These are phyloP conservation scores for Pulveroboletus ravenelii DNA, from an alignment of 768 basidiomycete species.

Conservation along the genomic window DNA sequence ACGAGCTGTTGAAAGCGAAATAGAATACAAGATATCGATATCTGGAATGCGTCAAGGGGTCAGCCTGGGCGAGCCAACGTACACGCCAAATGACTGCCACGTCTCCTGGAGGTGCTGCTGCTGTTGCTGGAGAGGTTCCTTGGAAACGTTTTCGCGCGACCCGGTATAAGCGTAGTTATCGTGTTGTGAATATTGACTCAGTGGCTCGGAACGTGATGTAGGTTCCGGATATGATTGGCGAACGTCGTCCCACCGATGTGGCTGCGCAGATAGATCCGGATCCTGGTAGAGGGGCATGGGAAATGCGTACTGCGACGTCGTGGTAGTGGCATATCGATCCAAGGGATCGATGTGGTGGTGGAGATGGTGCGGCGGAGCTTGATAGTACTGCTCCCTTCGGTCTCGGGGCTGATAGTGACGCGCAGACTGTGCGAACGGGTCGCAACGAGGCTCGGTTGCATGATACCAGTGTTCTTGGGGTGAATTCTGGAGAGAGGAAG, in stretches of 20 bases:
- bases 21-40: neutral
- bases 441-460: slow-evolving; percentile 12
- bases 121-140: slow-evolving; percentile 12
- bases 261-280: slow-evolving; percentile 7
- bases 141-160: neutral
- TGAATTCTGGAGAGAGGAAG: slow-evolving; percentile 19
- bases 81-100: slow-evolving; percentile 65
- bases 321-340: neutral
- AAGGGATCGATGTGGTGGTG: slow-evolving; percentile 9
- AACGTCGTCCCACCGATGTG: slow-evolving; percentile 12
- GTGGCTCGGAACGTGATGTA: neutral
- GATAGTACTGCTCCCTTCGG: slow-evolving; percentile 20
- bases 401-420: slow-evolving; percentile 14
- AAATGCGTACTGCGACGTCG: slow-evolving; percentile 1
- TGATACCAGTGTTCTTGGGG: slow-evolving; percentile 11
- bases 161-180: neutral
- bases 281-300: slow-evolving; percentile 8
- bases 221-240: slow-evolving; percentile 5
- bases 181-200: slow-evolving; percentile 4
- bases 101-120: slow-evolving; percentile 44
- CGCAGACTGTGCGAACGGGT: slow-evolving; percentile 10
- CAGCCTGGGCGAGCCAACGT: slow-evolving; percentile 32
- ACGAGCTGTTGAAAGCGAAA: neutral
- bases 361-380: slow-evolving; percentile 19
- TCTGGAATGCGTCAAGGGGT: neutral